These are phyloP conservation scores for Solanum pimpinellifolium DNA, from an alignment of 257 asterid genomes.

Conservation along the genomic window DNA sequence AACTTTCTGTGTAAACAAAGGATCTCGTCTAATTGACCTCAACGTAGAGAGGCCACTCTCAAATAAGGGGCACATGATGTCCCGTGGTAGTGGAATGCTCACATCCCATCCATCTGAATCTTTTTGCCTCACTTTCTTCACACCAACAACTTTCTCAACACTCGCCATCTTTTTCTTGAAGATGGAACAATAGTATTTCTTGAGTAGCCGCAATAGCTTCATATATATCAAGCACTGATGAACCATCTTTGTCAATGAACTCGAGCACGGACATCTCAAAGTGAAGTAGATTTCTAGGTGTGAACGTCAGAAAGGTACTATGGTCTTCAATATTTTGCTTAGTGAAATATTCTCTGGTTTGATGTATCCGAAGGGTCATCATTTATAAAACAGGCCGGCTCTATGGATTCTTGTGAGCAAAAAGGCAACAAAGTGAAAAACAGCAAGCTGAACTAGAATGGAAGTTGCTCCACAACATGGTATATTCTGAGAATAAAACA, in stretches of 20 bases:
- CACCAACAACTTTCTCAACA: constrained; percentile 20
- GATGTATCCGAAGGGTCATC: constrained; percentile 16
- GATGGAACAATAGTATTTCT: not conserved
- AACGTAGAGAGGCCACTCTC: not conserved
- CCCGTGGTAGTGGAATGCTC: constrained; percentile 42
- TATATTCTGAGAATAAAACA: not conserved
- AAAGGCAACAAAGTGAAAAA: not conserved
- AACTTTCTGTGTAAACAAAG: not conserved
- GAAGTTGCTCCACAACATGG: not conserved
- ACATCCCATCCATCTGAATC: constrained; percentile 35
- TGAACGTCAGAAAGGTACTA: constrained; percentile 10
- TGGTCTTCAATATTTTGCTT: not conserved
- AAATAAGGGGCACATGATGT: constrained; percentile 20
- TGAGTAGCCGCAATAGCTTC: not conserved
- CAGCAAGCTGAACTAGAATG: not conserved
- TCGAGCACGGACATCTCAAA: constrained; percentile 10
- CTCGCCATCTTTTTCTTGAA: constrained; percentile 3
- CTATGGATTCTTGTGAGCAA: not conserved
- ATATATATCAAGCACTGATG: not conserved
- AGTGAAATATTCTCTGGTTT: constrained; percentile 4
- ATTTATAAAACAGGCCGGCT: not conserved
- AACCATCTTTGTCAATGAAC: not conserved
- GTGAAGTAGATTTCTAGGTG: constrained; percentile 11
- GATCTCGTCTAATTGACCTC: not conserved
- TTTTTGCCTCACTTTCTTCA: constrained; percentile 32